Conservation (phyloP, 1,284 basidiomycete species). For the Boletellus deceptivus region DNA sequence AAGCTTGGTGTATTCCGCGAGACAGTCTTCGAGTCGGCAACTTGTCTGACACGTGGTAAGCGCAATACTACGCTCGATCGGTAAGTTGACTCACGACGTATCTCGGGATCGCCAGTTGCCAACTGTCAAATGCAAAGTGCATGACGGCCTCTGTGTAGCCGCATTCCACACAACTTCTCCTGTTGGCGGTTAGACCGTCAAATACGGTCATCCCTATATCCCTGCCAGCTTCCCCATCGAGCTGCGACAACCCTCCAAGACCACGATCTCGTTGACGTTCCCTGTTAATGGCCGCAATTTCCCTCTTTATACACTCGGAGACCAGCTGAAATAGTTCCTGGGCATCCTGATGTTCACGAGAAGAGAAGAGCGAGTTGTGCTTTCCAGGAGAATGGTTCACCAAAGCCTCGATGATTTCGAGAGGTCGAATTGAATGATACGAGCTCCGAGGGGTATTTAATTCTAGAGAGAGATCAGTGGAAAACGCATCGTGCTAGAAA, state of each 20-base stretch:
- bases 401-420: constrained; percentile 69
- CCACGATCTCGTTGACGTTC: constrained; percentile 68
- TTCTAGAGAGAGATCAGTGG: constrained; percentile 40
- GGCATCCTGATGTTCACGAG: constrained; percentile 91
- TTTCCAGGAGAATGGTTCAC: constrained; percentile 54
- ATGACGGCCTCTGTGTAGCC: constrained; percentile 88
- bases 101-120: constrained; percentile 75
- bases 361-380: constrained; percentile 68
- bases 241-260: constrained; percentile 49
- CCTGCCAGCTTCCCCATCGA: constrained; percentile 33
- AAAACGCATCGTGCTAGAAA: constrained; percentile 2
- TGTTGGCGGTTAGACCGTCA: constrained; percentile 79
- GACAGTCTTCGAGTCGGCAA: constrained; percentile 69
- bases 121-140: constrained; percentile 82
- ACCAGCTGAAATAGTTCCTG: constrained; percentile 93
- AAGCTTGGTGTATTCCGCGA: constrained; percentile 79
- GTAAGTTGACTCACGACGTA: constrained; percentile 41
- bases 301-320: constrained; percentile 83
- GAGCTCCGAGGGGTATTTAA: constrained; percentile 68
- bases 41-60: constrained; percentile 39
- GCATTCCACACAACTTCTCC: constrained; percentile 77
- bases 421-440: constrained; percentile 63
- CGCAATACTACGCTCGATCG: neutral
- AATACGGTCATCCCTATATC: constrained; percentile 67
- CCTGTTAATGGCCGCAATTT: constrained; percentile 62